Evolutionary conservation across 1,284 basidiomycete species (phyloP).

Genomic region (Retiboletus fuscus): DNA sequence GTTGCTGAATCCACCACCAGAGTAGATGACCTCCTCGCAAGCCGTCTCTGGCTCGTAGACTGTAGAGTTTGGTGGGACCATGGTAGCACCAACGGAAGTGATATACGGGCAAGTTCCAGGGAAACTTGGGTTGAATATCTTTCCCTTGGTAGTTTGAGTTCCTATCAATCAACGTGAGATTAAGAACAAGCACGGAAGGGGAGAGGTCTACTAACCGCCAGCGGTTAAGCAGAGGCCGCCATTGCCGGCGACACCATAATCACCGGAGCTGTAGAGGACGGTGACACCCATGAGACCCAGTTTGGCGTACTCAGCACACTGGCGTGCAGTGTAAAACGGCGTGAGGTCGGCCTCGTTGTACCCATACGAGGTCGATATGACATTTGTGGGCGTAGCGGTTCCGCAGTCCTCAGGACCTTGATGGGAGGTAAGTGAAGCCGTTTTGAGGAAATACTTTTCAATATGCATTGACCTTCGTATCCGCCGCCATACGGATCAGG

Average conservation of each 20-base stretch:
- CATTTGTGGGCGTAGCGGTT: conserved; percentile 50
- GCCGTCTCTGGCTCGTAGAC: conserved; percentile 52
- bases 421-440: background rate
- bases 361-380: conserved; percentile 60
- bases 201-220: conserved; percentile 24
- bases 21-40: conserved; percentile 55
- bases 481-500: conserved; percentile 56
- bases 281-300: conserved; percentile 58
- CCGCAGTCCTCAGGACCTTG: conserved; percentile 54
- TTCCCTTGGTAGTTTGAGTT: conserved; percentile 35
- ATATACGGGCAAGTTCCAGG: conserved; percentile 69
- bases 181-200: background rate
- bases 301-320: conserved; percentile 62
- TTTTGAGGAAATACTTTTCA: background rate
- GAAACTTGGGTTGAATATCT: conserved; percentile 62
- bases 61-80: conserved; percentile 56
- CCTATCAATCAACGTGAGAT: conserved; percentile 29
- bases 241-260: conserved; percentile 55
- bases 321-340: conserved; percentile 54
- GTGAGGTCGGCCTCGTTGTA: conserved; percentile 57
- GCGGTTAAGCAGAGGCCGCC: conserved; percentile 48
- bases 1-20: conserved; percentile 63
- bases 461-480: conserved; percentile 42
- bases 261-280: conserved; percentile 55
- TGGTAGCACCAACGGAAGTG: conserved; percentile 68